Conservation (phyloP, 2,329 filamentous ascomycete genomes). For the Didymella pomorum region DNA sequence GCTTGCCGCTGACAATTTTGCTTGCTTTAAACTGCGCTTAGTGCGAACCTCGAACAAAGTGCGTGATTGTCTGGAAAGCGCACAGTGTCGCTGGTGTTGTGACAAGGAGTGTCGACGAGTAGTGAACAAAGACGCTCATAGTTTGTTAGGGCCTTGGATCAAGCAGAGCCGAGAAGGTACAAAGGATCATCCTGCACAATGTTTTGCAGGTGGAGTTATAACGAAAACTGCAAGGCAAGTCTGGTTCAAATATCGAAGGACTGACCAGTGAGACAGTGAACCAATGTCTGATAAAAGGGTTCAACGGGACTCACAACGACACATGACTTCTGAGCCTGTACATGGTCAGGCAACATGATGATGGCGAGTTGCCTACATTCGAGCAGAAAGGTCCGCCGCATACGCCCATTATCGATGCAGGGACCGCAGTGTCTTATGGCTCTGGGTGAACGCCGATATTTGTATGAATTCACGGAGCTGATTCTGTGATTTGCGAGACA, state of each 20-base stretch:
- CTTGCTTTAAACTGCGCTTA: neutral
- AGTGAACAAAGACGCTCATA: neutral
- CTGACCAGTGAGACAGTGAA: neutral
- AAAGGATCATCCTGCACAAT: neutral
- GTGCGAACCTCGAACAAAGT: neutral
- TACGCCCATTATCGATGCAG: neutral
- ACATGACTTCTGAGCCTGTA: neutral
- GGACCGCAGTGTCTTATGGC: neutral
- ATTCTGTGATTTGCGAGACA: neutral
- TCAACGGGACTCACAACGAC: neutral
- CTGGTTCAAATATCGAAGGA: neutral
- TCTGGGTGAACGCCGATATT: neutral
- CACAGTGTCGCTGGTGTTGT: neutral
- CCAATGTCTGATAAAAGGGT: neutral
- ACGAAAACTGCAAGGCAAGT: neutral
- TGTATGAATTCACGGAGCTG: neutral
- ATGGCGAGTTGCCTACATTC: neutral
- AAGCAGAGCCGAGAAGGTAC: neutral
- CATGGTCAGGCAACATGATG: neutral
- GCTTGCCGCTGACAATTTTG: neutral
- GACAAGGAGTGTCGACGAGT: neutral
- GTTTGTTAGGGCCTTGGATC: neutral
- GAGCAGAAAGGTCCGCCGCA: neutral
- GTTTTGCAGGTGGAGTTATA: neutral
- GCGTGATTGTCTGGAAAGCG: neutral